phyloP scores from a whole-genome alignment of 306 rosid genomes.

The Quercus glauca region DNA sequence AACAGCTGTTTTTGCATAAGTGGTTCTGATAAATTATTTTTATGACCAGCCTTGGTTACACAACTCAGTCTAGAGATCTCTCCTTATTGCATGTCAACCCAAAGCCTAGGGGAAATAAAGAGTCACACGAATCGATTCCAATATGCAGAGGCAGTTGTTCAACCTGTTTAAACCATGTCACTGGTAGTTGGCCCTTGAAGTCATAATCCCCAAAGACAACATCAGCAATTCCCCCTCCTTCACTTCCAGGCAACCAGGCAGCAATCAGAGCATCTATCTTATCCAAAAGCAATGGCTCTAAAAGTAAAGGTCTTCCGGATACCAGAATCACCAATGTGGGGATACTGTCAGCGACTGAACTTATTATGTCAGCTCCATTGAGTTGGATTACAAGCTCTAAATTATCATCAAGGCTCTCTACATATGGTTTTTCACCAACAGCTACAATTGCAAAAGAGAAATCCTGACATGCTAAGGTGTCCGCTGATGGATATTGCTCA shows the following conservation, averaged over 20 bases:
- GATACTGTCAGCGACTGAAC: slow-evolving; percentile 33
- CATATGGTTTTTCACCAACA: slow-evolving; percentile 53
- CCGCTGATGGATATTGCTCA: slow-evolving; percentile 32
- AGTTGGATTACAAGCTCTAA: slow-evolving; percentile 32
- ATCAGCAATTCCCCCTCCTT: slow-evolving; percentile 48
- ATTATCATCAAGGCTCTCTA: slow-evolving; percentile 41
- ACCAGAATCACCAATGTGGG: slow-evolving; percentile 48
- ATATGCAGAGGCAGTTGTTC: slow-evolving; percentile 37
- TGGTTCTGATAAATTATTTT: background rate
- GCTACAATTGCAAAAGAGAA: slow-evolving; percentile 44
- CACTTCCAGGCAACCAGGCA: slow-evolving; percentile 59
- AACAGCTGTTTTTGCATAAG: background rate
- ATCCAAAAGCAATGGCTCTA: slow-evolving; percentile 33
- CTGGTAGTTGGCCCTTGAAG: slow-evolving; percentile 39
- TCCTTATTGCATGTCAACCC: slow-evolving; percentile 30
- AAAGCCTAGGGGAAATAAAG: slow-evolving; percentile 39
- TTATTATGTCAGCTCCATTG: slow-evolving; percentile 32
- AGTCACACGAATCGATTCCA: slow-evolving; percentile 25
- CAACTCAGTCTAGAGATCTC: background rate
- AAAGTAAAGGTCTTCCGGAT: slow-evolving; percentile 48
- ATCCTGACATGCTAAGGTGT: slow-evolving; percentile 36
- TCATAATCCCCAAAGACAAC: slow-evolving; percentile 47
- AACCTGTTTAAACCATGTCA: slow-evolving; percentile 44
- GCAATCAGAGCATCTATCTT: slow-evolving; percentile 42
- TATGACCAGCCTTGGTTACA: background rate